Conservation (phyloP, 192 early-diverging fungal genomes). For the Backusella westeae region DNA sequence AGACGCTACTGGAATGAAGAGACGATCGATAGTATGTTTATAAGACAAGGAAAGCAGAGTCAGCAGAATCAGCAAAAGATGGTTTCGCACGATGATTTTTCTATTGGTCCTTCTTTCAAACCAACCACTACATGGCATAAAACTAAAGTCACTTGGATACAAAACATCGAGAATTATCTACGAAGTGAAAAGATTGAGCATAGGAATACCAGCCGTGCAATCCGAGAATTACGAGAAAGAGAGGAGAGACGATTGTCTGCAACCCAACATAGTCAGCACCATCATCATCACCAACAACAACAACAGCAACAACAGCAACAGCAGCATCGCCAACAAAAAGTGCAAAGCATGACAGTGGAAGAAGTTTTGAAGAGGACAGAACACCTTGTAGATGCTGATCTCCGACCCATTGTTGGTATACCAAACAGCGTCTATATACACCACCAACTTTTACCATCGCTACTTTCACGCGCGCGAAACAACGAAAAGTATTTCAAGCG, state of each 20-base stretch:
- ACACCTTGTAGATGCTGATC: background rate
- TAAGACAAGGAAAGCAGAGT: background rate
- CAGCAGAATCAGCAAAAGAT: background rate
- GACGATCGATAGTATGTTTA: background rate
- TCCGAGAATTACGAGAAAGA: background rate
- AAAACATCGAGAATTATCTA: background rate
- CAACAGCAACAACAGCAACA: background rate
- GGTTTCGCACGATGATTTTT: background rate
- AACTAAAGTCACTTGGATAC: background rate
- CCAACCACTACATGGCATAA: background rate
- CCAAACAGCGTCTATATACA: background rate
- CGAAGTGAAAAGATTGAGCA: background rate
- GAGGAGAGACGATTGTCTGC: background rate
- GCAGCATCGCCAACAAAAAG: background rate
- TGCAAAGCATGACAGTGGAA: background rate
- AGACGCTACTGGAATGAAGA: background rate
- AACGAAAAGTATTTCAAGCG: background rate
- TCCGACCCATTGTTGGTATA: background rate
- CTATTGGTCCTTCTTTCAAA: background rate
- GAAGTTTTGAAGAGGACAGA: background rate
- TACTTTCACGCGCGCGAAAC: background rate
- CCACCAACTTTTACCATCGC: background rate
- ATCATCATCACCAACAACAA: background rate
- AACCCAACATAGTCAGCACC: background rate
- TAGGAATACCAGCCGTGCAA: background rate